These are phyloP conservation scores for Raphanus hybrid DNA, from an alignment of 441 rosid species.

Conservation along the genomic window DNA sequence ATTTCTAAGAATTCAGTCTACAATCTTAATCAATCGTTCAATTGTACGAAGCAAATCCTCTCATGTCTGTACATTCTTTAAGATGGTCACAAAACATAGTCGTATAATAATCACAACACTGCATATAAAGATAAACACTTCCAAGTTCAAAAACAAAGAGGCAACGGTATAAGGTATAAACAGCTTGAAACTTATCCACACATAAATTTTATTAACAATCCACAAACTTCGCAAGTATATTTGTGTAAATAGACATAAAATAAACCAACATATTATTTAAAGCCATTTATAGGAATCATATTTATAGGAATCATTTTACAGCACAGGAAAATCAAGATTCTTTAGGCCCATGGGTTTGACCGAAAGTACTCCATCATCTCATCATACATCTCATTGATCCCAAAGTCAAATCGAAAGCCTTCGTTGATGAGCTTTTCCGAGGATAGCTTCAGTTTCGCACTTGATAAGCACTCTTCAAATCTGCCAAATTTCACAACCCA, in stretches of 20 bases:
- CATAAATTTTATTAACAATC: background rate
- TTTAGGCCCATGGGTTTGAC: slow-evolving; percentile 48
- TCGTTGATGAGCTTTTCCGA: slow-evolving; percentile 69
- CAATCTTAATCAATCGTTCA: background rate
- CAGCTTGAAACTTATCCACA: background rate
- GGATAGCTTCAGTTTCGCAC: slow-evolving; percentile 63
- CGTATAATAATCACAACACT: background rate
- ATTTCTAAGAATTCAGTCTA: background rate
- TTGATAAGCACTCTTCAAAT: slow-evolving; percentile 65
- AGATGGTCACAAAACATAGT: background rate
- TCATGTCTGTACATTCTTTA: background rate
- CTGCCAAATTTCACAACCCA: slow-evolving; percentile 45
- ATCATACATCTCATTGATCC: slow-evolving; percentile 77
- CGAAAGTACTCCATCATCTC: slow-evolving; percentile 62
- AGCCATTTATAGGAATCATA: slow-evolving; percentile 1
- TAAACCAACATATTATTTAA: background rate
- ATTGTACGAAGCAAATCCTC: background rate
- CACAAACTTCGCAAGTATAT: background rate
- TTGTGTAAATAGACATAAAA: background rate
- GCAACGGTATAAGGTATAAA: background rate
- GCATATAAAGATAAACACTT: background rate
- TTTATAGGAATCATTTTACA: background rate
- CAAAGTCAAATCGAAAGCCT: slow-evolving; percentile 74
- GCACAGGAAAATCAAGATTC: background rate
- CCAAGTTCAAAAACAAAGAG: background rate